phyloP scores from a whole-genome alignment of 2,329 filamentous ascomycete genomes.

The Scolecobasidium constrictum region DNA sequence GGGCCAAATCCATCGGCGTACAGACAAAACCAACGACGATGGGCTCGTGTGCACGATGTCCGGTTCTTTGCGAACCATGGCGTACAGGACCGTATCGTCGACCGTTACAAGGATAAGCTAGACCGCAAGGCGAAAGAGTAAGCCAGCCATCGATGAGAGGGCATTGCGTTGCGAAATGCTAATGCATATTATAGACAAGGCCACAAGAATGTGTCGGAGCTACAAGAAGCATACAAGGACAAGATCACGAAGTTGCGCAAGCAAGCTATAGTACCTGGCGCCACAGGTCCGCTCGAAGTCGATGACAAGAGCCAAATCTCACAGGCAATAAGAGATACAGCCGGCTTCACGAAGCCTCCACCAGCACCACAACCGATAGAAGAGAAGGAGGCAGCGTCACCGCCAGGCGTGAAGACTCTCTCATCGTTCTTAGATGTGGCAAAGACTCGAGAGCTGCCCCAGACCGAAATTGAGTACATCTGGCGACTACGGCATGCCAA shows the following conservation, averaged over 20 bases:
- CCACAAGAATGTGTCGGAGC: constrained; percentile 56
- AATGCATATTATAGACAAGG: constrained; percentile 39
- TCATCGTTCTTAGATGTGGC: constrained; percentile 65
- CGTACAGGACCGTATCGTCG: constrained; percentile 54
- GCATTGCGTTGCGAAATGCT: background rate
- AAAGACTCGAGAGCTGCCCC: constrained; percentile 62
- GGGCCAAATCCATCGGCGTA: background rate
- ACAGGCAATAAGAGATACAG: background rate
- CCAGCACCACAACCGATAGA: constrained; percentile 24
- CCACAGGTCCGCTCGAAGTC: constrained; percentile 32
- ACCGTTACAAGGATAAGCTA: constrained; percentile 83
- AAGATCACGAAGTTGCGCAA: constrained; percentile 66
- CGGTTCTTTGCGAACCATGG: constrained; percentile 78
- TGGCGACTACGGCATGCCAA: constrained; percentile 82
- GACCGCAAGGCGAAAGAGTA: constrained; percentile 64
- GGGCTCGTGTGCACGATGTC: constrained; percentile 86
- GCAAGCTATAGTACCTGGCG: constrained; percentile 47
- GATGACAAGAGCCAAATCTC: constrained; percentile 23
- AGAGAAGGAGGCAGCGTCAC: constrained; percentile 17
- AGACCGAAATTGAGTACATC: constrained; percentile 72
- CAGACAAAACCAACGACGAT: constrained; percentile 56
- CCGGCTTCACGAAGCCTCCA: constrained; percentile 14
- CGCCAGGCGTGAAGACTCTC: constrained; percentile 50
- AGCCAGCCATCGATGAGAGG: constrained; percentile 15
- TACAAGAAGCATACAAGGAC: constrained; percentile 75